These are phyloP conservation scores for Euphorbia tirucalli DNA, from an alignment of 345 rosid genomes.

Conservation along the genomic window DNA sequence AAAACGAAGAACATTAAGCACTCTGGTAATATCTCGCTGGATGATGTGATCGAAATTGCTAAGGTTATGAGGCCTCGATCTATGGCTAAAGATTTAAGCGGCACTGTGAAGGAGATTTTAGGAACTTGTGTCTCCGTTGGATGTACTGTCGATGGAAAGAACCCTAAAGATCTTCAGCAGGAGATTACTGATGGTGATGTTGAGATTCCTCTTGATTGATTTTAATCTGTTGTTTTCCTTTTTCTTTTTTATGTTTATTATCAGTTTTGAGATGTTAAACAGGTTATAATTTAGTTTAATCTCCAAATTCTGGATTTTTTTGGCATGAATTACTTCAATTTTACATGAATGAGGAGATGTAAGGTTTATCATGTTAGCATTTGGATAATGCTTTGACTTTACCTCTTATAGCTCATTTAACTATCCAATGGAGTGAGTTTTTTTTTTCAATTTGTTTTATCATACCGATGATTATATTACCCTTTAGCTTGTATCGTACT, in stretches of 20 bases:
- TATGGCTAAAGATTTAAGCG: constrained; percentile 18
- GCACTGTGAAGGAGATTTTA: constrained; percentile 17
- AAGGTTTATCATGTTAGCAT: constrained; percentile 13
- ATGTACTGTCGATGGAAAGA: constrained; percentile 20
- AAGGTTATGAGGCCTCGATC: constrained; percentile 16
- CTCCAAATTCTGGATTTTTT: neutral
- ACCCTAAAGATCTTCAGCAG: constrained; percentile 20
- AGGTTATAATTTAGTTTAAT: constrained; percentile 11
- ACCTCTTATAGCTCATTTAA: constrained; percentile 10
- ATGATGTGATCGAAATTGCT: constrained; percentile 20
- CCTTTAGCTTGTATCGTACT: neutral
- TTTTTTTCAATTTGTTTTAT: neutral
- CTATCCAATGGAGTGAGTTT: neutral
- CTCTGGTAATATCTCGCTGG: constrained; percentile 12
- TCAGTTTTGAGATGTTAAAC: constrained; percentile 38
- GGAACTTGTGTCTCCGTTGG: constrained; percentile 24
- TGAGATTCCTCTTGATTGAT: constrained; percentile 18
- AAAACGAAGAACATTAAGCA: constrained; percentile 22
- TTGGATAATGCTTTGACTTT: constrained; percentile 15
- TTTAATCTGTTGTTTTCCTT: neutral
- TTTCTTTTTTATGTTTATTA: constrained; percentile 17
- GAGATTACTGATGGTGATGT: constrained; percentile 24
- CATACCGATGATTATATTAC: neutral
- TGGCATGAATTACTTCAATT: constrained; percentile 6
- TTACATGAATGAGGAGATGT: constrained; percentile 24